These are phyloP conservation scores for Parietaria judaica DNA, from an alignment of 306 rosid genomes.

Conservation along the genomic window DNA sequence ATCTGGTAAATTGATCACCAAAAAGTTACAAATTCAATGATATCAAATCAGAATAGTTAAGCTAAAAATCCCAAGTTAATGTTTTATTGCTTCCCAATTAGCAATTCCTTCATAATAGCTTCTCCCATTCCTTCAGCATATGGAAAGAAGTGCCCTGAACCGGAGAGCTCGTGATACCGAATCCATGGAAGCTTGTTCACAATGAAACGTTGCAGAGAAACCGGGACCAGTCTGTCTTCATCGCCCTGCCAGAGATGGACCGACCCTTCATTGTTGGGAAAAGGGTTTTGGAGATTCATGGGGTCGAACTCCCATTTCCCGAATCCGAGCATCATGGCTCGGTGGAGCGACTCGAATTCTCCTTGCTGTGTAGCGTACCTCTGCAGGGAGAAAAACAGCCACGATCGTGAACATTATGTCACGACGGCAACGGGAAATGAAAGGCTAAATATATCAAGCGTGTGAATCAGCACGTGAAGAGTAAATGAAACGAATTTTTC, in stretches of 20 bases:
- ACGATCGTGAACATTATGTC: neutral
- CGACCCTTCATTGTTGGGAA: conserved; percentile 25
- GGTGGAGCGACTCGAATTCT: conserved; percentile 36
- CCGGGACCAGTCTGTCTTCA: conserved; percentile 42
- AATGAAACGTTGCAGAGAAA: conserved; percentile 36
- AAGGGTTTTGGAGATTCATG: conserved; percentile 42
- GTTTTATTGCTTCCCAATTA: conserved; percentile 16
- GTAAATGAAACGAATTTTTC: too few species aligned
- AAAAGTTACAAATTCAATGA: too few species aligned
- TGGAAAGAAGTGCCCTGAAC: conserved; percentile 52
- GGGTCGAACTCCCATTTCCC: conserved; percentile 64
- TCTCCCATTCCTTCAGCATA: conserved; percentile 22
- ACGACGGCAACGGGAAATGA: too few species aligned
- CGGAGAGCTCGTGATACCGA: conserved; percentile 57
- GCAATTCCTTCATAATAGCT: conserved; percentile 27
- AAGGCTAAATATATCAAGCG: too few species aligned
- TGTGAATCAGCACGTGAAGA: too few species aligned
- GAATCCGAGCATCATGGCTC: conserved; percentile 42
- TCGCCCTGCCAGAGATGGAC: conserved; percentile 71
- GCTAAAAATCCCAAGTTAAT: too few species aligned
- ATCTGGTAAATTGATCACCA: too few species aligned
- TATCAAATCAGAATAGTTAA: too few species aligned
- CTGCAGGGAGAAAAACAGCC: conserved; percentile 14
- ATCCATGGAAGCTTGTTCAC: conserved; percentile 52
- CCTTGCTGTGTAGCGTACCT: conserved; percentile 42